Evolutionary conservation across 2,329 filamentous ascomycete genomes (phyloP).

Genomic region (Plectosphaerella sp.): DNA sequence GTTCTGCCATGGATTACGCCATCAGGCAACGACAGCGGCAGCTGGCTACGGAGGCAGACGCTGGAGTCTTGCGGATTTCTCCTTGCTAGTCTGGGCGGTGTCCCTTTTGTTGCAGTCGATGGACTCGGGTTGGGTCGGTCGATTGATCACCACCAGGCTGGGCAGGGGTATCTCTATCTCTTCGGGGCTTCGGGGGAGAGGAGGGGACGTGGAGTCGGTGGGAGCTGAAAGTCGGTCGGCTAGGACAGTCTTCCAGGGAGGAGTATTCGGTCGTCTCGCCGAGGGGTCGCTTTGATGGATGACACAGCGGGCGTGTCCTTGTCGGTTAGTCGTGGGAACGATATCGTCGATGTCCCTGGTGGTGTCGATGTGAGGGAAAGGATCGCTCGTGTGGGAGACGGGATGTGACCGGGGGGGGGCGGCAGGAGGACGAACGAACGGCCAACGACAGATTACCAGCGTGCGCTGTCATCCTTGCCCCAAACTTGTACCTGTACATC

Average conservation of each 20-base stretch:
- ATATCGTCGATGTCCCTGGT: background rate
- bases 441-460: background rate
- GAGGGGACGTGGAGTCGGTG: no score
- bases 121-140: background rate
- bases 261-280: no score
- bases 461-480: background rate
- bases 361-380: background rate
- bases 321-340: background rate
- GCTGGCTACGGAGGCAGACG: background rate
- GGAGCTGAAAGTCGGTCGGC: no score
- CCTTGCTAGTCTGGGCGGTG: background rate
- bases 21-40: constrained; percentile 41
- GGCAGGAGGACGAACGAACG: background rate
- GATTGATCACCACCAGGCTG: background rate
- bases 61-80: background rate
- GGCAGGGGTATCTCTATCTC: no score
- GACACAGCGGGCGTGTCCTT: no score
- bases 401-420: background rate
- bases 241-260: no score
- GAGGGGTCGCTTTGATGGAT: no score
- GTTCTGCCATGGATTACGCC: constrained; percentile 68
- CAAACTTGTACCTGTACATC: background rate
- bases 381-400: background rate
- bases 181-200: no score
- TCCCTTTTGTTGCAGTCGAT: background rate